phyloP scores from a whole-genome alignment of 192 early-diverging fungal genomes.

The Coemansia sp. region DNA sequence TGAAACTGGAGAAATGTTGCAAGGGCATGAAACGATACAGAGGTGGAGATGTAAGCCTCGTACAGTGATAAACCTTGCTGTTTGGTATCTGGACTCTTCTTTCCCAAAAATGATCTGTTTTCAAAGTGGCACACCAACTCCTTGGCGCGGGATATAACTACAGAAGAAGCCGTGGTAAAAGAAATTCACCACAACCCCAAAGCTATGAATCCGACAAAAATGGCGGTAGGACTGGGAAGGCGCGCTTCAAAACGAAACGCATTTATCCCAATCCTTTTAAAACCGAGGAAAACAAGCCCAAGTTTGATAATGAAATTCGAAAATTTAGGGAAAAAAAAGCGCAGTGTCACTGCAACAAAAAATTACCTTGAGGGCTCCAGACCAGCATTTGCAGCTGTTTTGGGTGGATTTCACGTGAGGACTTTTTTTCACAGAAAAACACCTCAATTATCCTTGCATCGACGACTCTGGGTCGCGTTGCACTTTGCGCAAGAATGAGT shows the following conservation, averaged over 20 bases:
- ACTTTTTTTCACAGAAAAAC: neutral
- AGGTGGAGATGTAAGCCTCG: conserved; percentile 9
- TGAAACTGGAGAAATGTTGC: conserved; percentile 20
- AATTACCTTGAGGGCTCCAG: neutral
- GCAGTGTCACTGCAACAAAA: neutral
- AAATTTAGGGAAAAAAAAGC: neutral
- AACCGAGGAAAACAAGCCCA: conserved; percentile 6
- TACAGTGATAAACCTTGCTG: conserved; percentile 40
- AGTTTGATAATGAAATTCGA: conserved; percentile 8
- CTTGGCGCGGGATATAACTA: conserved; percentile 46
- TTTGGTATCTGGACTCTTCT: conserved; percentile 28
- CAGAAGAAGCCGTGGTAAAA: neutral
- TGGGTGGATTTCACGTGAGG: conserved; percentile 29
- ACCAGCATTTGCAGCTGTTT: conserved; percentile 7
- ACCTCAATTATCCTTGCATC: conserved; percentile 11
- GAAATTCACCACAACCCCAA: neutral
- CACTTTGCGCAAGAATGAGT: conserved; percentile 69
- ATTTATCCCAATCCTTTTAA: conserved; percentile 4
- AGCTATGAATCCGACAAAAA: conserved; percentile 30
- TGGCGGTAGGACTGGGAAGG: conserved; percentile 5
- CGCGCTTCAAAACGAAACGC: conserved; percentile 36
- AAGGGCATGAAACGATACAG: conserved; percentile 45
- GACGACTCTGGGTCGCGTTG: conserved; percentile 62
- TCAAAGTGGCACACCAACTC: conserved; percentile 36
- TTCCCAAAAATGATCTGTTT: neutral